A percentile compares a stretch with the other conserved stretches of the same genome.
Conservation (phyloP, 306 rosid genomes). For the Sicyos baderoa region DNA sequence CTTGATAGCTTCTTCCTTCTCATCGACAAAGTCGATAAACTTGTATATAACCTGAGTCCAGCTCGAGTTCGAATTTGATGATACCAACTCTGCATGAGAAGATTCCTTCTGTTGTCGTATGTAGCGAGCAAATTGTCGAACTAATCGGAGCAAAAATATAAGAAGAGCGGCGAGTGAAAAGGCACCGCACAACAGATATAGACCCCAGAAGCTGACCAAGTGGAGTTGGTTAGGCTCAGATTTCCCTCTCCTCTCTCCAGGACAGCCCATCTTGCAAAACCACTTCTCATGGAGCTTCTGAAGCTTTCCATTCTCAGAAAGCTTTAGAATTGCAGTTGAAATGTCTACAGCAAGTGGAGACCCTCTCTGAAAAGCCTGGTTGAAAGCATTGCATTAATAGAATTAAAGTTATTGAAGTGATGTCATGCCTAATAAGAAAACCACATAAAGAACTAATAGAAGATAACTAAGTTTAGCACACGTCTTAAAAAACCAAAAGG, state of each 20-base stretch:
- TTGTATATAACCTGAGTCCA: constrained; percentile 47
- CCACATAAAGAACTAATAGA: not conserved
- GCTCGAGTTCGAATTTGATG: constrained; percentile 24
- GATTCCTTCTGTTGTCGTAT: constrained; percentile 38
- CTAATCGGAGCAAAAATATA: constrained; percentile 43
- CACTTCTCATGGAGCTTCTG: constrained; percentile 55
- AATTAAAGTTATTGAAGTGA: not conserved
- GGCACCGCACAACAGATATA: constrained; percentile 50
- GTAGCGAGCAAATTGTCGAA: constrained; percentile 48
- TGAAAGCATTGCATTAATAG: constrained; percentile 5
- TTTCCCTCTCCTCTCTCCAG: constrained; percentile 37
- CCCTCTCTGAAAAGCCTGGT: constrained; percentile 75
- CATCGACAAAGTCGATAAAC: constrained; percentile 64
- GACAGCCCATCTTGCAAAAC: constrained; percentile 82
- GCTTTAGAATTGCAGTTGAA: constrained; percentile 80
- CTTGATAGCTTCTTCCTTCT: constrained; percentile 88
- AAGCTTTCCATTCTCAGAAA: constrained; percentile 70
- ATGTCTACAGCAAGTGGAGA: constrained; percentile 88
- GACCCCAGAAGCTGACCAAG: constrained; percentile 85
- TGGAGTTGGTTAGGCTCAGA: constrained; percentile 52
- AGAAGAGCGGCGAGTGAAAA: constrained; percentile 38
- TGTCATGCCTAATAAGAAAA: not conserved
- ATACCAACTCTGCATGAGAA: constrained; percentile 23
- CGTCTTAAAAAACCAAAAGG: too few relatives aligned
- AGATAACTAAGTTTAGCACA: not conserved